Evolutionary conservation across 495 filamentous ascomycete species (phyloP).

Genomic region (Xanthoparmelia taractica): DNA sequence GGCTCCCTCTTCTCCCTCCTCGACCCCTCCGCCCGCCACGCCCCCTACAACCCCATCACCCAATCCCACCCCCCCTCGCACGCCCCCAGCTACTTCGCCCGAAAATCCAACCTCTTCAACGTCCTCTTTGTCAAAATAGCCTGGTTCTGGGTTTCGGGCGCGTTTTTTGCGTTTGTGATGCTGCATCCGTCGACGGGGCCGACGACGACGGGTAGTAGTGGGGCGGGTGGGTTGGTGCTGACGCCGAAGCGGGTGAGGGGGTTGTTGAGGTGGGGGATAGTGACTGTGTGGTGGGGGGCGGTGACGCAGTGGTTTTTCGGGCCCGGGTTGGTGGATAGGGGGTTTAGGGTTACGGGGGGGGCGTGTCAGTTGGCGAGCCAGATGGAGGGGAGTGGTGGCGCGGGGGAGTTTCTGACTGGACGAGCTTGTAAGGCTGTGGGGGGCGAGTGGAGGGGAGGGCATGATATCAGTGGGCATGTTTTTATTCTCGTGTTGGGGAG

Average conservation of each 20-base stretch:
- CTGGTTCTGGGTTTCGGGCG: constrained; percentile 79
- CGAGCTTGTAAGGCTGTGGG: constrained; percentile 76
- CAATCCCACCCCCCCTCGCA: constrained; percentile 51
- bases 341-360: constrained; percentile 75
- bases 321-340: constrained; percentile 76
- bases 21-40: constrained; percentile 57
- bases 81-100: constrained; percentile 83
- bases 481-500: constrained; percentile 83
- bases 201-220: no score
- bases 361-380: constrained; percentile 51
- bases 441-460: constrained; percentile 78
- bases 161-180: constrained; percentile 55
- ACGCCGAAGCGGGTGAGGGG: constrained; percentile 44
- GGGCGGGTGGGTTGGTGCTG: constrained; percentile 25
- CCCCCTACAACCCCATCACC: constrained; percentile 46
- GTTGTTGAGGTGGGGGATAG: constrained; percentile 55
- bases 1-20: constrained; percentile 74
- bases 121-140: constrained; percentile 86
- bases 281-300: constrained; percentile 66
- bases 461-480: constrained; percentile 92
- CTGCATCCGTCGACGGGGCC: constrained; percentile 45
- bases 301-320: constrained; percentile 97
- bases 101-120: constrained; percentile 88
- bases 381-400: constrained; percentile 27
- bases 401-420: constrained; percentile 51